A percentile compares a stretch with the other conserved stretches of the same genome.
Evolutionary conservation across 257 asterid genomes (phyloP).

Genomic region (Ligustrum vulgare): DNA sequence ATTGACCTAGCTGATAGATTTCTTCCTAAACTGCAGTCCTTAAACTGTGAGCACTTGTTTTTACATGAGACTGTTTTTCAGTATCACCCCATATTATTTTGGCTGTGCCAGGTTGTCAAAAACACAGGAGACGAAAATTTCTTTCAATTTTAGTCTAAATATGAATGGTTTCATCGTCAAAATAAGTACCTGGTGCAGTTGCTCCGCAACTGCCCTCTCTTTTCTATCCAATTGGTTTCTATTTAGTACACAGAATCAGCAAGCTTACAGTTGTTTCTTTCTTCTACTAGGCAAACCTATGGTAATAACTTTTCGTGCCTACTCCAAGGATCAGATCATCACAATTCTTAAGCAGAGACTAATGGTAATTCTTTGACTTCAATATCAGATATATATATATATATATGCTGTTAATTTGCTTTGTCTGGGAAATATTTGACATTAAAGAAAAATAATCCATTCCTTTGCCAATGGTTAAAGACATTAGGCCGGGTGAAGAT

Average conservation of each 20-base stretch:
- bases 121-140: background rate
- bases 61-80: constrained; percentile 2
- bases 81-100: constrained; percentile 8
- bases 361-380: constrained; percentile 43
- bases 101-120: background rate
- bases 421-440: background rate
- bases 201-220: constrained; percentile 3
- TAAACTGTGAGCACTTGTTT: constrained; percentile 70
- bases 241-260: constrained; percentile 6
- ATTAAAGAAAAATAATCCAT: background rate
- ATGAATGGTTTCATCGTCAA: background rate
- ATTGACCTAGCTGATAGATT: constrained; percentile 94
- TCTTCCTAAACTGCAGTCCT: constrained; percentile 83
- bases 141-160: constrained; percentile 8
- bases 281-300: constrained; percentile 74
- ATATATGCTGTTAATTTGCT: constrained; percentile 5
- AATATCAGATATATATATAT: background rate
- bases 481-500: constrained; percentile 11
- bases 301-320: constrained; percentile 86
- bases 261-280: constrained; percentile 14
- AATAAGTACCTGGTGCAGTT: constrained; percentile 4
- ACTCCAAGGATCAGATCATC: constrained; percentile 90
- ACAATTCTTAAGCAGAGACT: constrained; percentile 79
- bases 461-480: background rate
- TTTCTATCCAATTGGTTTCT: constrained; percentile 12